Conservation (phyloP, 116 monocot genomes). For the Dioscorea cayenensis region DNA sequence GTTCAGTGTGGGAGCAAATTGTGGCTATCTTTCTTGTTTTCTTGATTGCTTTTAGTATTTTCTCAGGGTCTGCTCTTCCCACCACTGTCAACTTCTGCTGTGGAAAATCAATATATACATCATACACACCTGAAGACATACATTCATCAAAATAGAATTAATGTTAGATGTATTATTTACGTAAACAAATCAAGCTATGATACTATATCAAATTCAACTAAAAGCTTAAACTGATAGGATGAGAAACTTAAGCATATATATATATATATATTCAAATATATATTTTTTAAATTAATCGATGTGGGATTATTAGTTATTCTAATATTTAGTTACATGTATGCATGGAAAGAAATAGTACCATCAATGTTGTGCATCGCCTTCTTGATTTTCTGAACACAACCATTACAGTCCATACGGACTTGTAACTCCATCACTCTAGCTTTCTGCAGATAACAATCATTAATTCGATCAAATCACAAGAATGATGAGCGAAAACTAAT, state of each 20-base stretch:
- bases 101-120: constrained; percentile 35
- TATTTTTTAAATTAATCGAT: no score
- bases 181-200: no score
- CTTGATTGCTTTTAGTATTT: constrained; percentile 63
- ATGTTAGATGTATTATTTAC: no score
- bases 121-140: constrained; percentile 44
- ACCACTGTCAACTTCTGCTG: constrained; percentile 69
- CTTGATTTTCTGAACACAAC: constrained; percentile 72
- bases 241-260: no score
- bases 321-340: no score
- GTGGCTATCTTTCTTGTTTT: constrained; percentile 67
- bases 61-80: constrained; percentile 62
- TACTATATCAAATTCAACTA: no score
- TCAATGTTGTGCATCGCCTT: constrained; percentile 56
- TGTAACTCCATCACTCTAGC: constrained; percentile 53
- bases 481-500: no score
- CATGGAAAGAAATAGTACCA: constrained; percentile 21
- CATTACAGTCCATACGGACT: constrained; percentile 85
- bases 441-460: constrained; percentile 16
- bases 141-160: no score
- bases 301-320: no score
- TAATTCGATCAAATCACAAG: no score
- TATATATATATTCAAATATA: no score
- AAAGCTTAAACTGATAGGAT: no score
- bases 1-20: constrained; percentile 50